Evolutionary conservation across 129 eudicot genomes (phyloP).

Genomic region (Kitagawia praeruptora): DNA sequence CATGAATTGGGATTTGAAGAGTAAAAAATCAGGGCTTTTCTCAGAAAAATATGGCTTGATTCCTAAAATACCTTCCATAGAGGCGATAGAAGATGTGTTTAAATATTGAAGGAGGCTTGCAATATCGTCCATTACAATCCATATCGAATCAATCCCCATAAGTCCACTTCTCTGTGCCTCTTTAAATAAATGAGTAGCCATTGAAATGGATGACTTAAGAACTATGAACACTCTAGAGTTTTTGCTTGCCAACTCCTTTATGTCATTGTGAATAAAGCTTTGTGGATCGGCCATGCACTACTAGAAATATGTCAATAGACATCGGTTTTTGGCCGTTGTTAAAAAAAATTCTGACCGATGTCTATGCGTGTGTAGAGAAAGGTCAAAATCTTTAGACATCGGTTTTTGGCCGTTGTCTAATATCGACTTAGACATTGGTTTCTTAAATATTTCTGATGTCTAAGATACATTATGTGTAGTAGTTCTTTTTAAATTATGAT

Average conservation of each 20-base stretch:
- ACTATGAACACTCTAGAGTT: constrained; percentile 22
- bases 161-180: constrained; percentile 19
- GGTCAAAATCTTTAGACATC: too few species aligned
- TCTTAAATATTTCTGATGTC: too few species aligned
- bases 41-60: constrained; percentile 1
- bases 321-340: too few species aligned
- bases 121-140: constrained; percentile 20
- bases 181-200: constrained; percentile 11
- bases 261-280: background rate
- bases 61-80: background rate
- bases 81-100: constrained; percentile 11
- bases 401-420: too few species aligned
- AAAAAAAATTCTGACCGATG: too few species aligned
- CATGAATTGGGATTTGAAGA: constrained; percentile 11
- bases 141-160: constrained; percentile 17
- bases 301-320: too few species aligned
- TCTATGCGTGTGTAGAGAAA: too few species aligned
- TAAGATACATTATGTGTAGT: too few species aligned
- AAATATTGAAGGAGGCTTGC: constrained; percentile 13
- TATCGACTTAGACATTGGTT: too few species aligned
- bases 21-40: background rate
- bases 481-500: too few species aligned
- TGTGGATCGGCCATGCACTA: background rate
- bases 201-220: constrained; percentile 13
- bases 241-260: constrained; percentile 6